These are phyloP conservation scores for Rubus idaeus DNA, from an alignment of 306 rosid genomes.

Conservation along the genomic window DNA sequence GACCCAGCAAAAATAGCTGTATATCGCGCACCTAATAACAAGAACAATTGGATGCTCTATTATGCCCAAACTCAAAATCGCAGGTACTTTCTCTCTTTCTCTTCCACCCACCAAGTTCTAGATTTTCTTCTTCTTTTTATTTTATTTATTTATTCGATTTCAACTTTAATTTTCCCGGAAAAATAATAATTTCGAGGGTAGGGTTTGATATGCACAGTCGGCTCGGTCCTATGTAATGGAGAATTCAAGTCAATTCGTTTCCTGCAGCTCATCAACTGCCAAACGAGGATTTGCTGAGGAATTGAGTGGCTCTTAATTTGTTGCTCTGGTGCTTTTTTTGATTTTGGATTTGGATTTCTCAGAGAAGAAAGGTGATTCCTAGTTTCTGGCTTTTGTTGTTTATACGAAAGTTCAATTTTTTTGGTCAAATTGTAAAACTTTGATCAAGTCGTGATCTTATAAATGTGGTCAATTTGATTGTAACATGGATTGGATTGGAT, in stretches of 20 bases:
- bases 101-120: constrained; percentile 19
- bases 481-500: not conserved
- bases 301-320: constrained; percentile 14
- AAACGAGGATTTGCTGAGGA: constrained; percentile 26
- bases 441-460: constrained; percentile 7
- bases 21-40: constrained; percentile 3
- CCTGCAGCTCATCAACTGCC: constrained; percentile 28
- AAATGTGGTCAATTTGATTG: not conserved
- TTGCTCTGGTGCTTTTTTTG: not conserved
- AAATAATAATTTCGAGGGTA: not conserved
- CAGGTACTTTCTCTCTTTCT: constrained; percentile 37
- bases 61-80: constrained; percentile 30
- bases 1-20: constrained; percentile 29
- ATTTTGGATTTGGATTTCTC: not conserved
- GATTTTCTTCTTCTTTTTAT: constrained; percentile 10
- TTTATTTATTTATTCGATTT: not conserved
- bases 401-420: not conserved
- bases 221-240: not conserved
- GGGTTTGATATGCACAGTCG: constrained; percentile 18
- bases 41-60: not conserved
- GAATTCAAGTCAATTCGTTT: constrained; percentile 28
- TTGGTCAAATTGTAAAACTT: constrained; percentile 4
- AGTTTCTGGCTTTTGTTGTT: not conserved
- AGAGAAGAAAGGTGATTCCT: not conserved
- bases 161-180: not conserved